Base-by-base conservation (phyloP, 371 early-diverging fungal genomes). In the Mortierella sp. region DNA sequence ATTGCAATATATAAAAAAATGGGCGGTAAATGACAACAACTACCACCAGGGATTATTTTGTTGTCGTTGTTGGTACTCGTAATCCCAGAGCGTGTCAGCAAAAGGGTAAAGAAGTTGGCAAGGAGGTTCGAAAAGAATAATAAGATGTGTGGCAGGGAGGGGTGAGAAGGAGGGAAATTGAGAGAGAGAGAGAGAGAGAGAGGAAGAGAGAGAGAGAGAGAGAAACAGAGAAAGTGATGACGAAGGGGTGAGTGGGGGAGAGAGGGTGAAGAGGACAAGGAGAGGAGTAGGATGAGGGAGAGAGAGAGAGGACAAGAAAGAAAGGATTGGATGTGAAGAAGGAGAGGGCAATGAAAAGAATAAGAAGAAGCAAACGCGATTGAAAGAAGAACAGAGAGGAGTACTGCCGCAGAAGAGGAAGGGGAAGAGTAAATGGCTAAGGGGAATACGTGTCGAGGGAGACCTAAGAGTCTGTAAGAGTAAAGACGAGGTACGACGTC, bases 151-250 rank as follows among this genome's bases (percentile, higher is more conserved):
- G 65, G 7, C 44, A 50, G 70, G 76, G 52, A 38, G 44, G 31
- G 65, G 55, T 16, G 63, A 16, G 47, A 31, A 13, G 9, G 44
- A 57, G 60, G 28, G 55, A 31, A 34, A 47, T 26, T 3, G 73
- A 73, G 73, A n/a, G 55, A 55, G 73, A 31, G 55, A 54, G 54
- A 48, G 34, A 28, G 71, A 16, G 24, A 55, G 55, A 55, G 55
- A 42, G 55, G 38, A 9, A 31, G 28, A 72, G 38, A 16, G 73
- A 73, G 73, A n/a, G 55, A 55, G 73, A 31, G 73, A 54, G 54
- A 48, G 34, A 31, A 55, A 54, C 38, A 48, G 34, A 55, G 55
- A 42, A 38, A 54, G 21, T 19, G 28, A 72, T 21, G n/a, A 74
- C 28, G 75, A 74, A 47, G 58, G 57, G 75, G 63, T 31, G 21